Percentiles rank a stretch among this genome's conserved stretches.
These are phyloP conservation scores for Botrytis pseudocinerea DNA, from an alignment of 2,329 filamentous ascomycete genomes.

Conservation along the genomic window DNA sequence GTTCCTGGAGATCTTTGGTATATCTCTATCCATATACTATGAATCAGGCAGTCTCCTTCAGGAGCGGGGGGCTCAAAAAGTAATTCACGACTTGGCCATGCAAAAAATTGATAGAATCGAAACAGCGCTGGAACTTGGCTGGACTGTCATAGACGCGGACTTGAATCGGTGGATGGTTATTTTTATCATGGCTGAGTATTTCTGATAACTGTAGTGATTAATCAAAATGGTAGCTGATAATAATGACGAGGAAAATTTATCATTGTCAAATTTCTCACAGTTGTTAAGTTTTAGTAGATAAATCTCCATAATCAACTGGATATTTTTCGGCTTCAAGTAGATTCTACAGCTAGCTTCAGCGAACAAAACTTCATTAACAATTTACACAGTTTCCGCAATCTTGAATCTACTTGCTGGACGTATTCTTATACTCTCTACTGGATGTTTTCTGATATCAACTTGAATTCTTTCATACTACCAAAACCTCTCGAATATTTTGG, in stretches of 20 bases:
- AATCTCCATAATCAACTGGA: too few species aligned
- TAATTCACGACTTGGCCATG: neutral
- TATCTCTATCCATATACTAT: too few species aligned
- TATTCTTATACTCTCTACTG: neutral
- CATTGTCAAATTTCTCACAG: neutral
- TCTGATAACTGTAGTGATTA: neutral
- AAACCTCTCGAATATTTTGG: neutral
- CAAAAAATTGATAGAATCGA: neutral
- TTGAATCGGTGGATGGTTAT: neutral
- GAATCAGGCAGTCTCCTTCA: too few species aligned
- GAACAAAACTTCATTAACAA: too few species aligned
- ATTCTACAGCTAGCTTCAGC: too few species aligned
- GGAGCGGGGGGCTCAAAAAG: neutral
- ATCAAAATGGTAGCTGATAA: neutral
- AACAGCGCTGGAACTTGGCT: neutral
- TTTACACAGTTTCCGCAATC: neutral
- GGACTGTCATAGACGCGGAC: neutral
- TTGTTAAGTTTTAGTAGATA: too few species aligned
- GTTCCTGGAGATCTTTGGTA: neutral
- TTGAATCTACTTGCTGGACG: rapidly evolving
- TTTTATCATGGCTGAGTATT: neutral
- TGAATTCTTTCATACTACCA: neutral
- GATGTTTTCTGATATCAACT: neutral
- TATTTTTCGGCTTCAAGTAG: neutral
- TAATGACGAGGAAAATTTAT: neutral